Base-by-base conservation (phyloP, 495 filamentous ascomycete species). In the Aspergillus coremiiformis region DNA sequence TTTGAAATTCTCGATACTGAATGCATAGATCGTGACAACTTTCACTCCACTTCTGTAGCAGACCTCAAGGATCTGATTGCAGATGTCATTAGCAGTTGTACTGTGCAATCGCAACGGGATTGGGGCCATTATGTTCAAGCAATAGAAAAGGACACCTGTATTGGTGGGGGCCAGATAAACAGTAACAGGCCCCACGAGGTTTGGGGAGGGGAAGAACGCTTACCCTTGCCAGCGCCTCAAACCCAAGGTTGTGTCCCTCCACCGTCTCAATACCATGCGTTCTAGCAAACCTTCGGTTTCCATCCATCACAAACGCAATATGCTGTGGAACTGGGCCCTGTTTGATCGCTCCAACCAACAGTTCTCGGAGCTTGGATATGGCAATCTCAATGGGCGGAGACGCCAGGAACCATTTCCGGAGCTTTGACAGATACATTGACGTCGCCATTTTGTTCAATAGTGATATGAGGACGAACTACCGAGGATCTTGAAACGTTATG, bases 1-100 rank as follows among this genome's bases (percentile, higher is more conserved):
- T 67, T 97, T 95, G 76, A 96, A 98, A 72, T 98, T 98, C 69
- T 97, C 93, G 65, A 97, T 95, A 60, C 87, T 93, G 76, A 98
- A 98, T 4, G 93, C 93, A 68, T 97, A 98, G 47, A 98, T 87
- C 0, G 93, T 96, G 12, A 98, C 93, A 4, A 94, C 90, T 66
- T 90, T 86, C 24, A 98, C 75, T 15, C 93, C 93, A 51, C 85
- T 88, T 63, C 94, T 93, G 73, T 97, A 98, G 77, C 94, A 97
- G 26, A 98, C 87, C 69, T 98, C 93, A 12, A 98, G 83, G 44
- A 97, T 88, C 86, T 90, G 62, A 6, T 26, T 0, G 15, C 4
- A 33, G 9, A 6, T 19, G 15, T 47, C 21, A 23, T 41, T 42
- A 24, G 26, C 14, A 26, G 15, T 22, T 26, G 15, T 27, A 12